Evolutionary conservation across 257 asterid species (phyloP), one percentile per base, ranked within the genome.

Genomic region (Solanum ossicruentum): DNA sequence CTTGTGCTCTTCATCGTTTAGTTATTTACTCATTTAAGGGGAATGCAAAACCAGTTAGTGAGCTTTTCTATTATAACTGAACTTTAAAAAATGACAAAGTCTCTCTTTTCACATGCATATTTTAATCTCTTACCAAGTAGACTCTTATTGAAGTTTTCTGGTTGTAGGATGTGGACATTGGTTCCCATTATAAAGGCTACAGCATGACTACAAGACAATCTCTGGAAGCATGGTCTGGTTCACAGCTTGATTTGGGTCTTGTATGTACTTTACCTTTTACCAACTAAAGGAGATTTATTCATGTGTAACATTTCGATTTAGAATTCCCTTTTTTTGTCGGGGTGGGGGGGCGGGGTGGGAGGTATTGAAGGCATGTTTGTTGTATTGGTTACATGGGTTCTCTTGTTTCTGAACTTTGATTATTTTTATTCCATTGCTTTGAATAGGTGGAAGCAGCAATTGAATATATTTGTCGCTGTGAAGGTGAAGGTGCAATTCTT

Each of bases 151-250:
- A 18, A 32, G 45, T n/a, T 66, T 82, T 70, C 85, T 81, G 41
- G 69, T 81, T 85, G 85, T 66, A 96, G 99, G 97, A 92, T 84
- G 91, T 91, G 84, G 98, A 96, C 90, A 90, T 95, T 86, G 91
- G 92, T 86, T 88, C 91, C 57, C 90, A 88, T 87, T 96, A 91
- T 90, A 93, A 93, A 86, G 91, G 92, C 88, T 96, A 93, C 92
- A 92, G 93, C 84, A 66, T 90, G 82, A 91, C 86, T 86, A 95
- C 99, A 89, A 93, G 96, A 84, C 87, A 73, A 87, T 96, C 99
- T 72, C 98, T 96, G 78, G 95, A 93, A 86, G 97, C 96, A 85
- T 96, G 99, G 99, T 93, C 98, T 75, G 94, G 93, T 86, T 92
- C 94, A 66, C 92, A 87, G 94, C 92, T 92, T 88, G 99, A 96